These are phyloP conservation scores for Syncephalastrum sp. DNA, from an alignment of 371 early-diverging fungal species.

Conservation along the genomic window DNA sequence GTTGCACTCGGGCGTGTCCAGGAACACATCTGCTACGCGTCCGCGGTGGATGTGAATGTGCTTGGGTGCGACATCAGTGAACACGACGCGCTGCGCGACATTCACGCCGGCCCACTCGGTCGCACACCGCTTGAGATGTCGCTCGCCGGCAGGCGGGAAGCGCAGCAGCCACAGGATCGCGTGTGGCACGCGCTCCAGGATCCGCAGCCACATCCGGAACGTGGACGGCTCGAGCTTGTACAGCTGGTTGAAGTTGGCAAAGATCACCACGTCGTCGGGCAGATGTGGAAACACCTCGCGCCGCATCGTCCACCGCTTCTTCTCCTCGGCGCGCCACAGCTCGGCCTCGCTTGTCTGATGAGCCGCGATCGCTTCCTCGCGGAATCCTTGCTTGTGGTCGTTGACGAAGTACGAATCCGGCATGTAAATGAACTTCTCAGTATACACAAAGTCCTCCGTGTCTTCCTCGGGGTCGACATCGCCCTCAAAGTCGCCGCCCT, in stretches of 20 bases:
- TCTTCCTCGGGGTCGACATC: conserved; percentile 77
- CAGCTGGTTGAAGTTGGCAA: conserved; percentile 94
- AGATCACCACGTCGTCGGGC: conserved; percentile 81
- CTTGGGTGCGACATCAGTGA: conserved; percentile 92
- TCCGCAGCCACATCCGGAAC: conserved; percentile 82
- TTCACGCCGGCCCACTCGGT: conserved; percentile 74
- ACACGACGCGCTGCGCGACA: conserved; percentile 82
- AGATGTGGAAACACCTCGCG: conserved; percentile 83
- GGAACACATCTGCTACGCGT: conserved; percentile 88
- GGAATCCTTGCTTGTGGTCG: conserved; percentile 91
- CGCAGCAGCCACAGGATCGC: conserved; percentile 87
- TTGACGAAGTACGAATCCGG: conserved; percentile 92
- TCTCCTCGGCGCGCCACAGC: conserved; percentile 77
- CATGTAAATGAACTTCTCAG: conserved; percentile 90
- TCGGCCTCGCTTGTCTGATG: not conserved
- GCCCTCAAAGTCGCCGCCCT: conserved; percentile 57
- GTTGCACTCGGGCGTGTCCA: conserved; percentile 94
- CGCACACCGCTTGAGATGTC: conserved; percentile 72
- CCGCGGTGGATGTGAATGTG: conserved; percentile 93
- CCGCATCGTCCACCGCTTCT: conserved; percentile 83
- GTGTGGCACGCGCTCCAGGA: conserved; percentile 80
- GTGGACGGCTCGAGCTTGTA: conserved; percentile 88
- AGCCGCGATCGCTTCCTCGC: conserved; percentile 57
- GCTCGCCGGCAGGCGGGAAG: conserved; percentile 89
- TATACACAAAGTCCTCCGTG: conserved; percentile 73